These are phyloP conservation scores for Pezicula carpinea DNA, from an alignment of 2,329 filamentous ascomycete species.

Conservation along the genomic window DNA sequence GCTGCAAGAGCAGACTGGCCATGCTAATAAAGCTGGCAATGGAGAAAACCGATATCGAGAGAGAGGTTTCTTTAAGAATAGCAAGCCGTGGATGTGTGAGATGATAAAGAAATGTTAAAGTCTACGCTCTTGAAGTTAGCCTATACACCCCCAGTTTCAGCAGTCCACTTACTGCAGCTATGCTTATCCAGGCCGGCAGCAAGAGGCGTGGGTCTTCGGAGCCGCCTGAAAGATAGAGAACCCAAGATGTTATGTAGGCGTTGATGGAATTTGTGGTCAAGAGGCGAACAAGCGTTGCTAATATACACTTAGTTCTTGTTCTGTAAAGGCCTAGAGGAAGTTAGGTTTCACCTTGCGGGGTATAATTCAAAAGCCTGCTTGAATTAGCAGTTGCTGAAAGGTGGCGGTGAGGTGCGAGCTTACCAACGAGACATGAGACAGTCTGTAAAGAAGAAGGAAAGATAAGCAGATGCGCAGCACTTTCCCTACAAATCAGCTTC, in stretches of 20 bases:
- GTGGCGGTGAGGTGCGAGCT: slow-evolving; percentile 19
- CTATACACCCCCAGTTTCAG: background rate
- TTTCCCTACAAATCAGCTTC: slow-evolving; percentile 30
- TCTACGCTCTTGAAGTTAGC: background rate
- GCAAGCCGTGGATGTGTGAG: slow-evolving; percentile 73
- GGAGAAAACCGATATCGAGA: slow-evolving; percentile 73
- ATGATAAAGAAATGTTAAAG: slow-evolving; percentile 68
- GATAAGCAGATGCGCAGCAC: slow-evolving; percentile 73
- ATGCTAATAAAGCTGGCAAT: slow-evolving; percentile 74
- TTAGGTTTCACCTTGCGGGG: slow-evolving; percentile 48
- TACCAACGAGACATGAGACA: slow-evolving; percentile 81
- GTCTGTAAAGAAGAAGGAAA: slow-evolving; percentile 80
- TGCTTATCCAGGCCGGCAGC: slow-evolving; percentile 73
- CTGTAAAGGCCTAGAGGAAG: background rate
- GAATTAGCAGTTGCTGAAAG: background rate
- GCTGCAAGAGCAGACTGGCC: slow-evolving; percentile 61
- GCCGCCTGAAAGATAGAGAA: slow-evolving; percentile 65
- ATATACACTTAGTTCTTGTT: slow-evolving; percentile 3
- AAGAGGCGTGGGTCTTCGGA: slow-evolving; percentile 66
- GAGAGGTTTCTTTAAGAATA: slow-evolving; percentile 73
- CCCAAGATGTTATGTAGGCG: slow-evolving; percentile 69
- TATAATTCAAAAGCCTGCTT: slow-evolving; percentile 75
- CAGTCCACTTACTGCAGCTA: slow-evolving; percentile 56
- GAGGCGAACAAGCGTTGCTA: slow-evolving; percentile 73
- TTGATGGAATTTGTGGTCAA: slow-evolving; percentile 71